phyloP scores from a whole-genome alignment of 345 rosid genomes.

The Eucalyptus victrix region DNA sequence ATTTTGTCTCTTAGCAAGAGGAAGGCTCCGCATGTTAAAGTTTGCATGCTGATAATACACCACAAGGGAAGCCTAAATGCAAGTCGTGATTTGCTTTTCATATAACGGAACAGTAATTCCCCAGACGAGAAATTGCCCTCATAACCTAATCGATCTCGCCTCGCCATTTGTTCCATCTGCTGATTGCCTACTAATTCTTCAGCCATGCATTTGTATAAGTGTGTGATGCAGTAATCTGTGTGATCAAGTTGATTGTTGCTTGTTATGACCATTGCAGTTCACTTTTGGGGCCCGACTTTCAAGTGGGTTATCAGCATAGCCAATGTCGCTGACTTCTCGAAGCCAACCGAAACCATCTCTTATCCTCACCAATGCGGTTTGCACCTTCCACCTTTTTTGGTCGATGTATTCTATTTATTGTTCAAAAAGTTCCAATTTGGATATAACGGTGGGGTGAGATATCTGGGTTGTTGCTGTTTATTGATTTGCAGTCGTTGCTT shows the following conservation, averaged over 20 bases:
- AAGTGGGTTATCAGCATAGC: conserved; percentile 90
- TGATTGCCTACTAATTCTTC: not conserved
- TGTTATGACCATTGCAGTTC: conserved; percentile 38
- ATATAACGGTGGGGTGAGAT: not conserved
- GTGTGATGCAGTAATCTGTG: not conserved
- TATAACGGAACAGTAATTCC: not conserved
- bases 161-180: not conserved
- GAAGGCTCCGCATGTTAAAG: not conserved
- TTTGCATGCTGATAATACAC: not conserved
- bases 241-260: not conserved
- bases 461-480: not conserved
- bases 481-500: conserved; percentile 50
- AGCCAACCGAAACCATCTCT: conserved; percentile 71
- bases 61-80: not conserved
- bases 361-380: conserved; percentile 75
- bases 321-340: conserved; percentile 65
- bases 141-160: not conserved
- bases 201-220: not conserved
- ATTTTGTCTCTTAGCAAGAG: not conserved
- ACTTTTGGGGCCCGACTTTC: conserved; percentile 88
- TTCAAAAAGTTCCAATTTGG: not conserved
- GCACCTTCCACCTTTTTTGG: not conserved
- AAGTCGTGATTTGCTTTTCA: not conserved
- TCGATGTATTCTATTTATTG: not conserved
- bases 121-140: not conserved